These are phyloP conservation scores for Esteya vermicola DNA, from an alignment of 2,329 filamentous ascomycete species.

Conservation along the genomic window DNA sequence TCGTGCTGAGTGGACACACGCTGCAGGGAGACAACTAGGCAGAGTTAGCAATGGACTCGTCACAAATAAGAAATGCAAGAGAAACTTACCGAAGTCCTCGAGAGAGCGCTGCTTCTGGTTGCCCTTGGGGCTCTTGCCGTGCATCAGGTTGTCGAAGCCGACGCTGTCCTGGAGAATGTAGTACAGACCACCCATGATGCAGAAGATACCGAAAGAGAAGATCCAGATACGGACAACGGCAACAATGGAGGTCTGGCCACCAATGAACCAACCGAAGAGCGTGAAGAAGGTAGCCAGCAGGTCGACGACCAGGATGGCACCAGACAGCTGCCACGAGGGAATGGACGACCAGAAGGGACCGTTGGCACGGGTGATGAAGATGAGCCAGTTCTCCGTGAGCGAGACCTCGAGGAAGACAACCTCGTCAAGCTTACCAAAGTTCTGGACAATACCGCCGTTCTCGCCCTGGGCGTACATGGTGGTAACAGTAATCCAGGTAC, in stretches of 20 bases:
- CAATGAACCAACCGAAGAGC: conserved; percentile 71
- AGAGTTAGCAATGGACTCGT: conserved; percentile 6
- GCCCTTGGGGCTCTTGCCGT: conserved; percentile 73
- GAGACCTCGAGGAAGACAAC: conserved; percentile 84
- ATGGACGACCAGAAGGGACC: conserved; percentile 85
- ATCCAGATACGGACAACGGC: conserved; percentile 82
- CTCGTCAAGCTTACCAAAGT: conserved; percentile 68
- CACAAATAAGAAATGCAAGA: neutral
- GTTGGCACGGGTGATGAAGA: conserved; percentile 90
- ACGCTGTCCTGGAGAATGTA: conserved; percentile 70
- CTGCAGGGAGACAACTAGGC: conserved; percentile 73
- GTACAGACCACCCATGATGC: conserved; percentile 54
- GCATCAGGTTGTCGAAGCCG: conserved; percentile 85
- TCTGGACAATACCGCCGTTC: conserved; percentile 76
- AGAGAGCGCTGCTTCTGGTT: conserved; percentile 71
- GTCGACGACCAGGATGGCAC: conserved; percentile 70
- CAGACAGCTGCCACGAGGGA: conserved; percentile 71
- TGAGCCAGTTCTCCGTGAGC: conserved; percentile 88
- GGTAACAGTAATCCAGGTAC: conserved; percentile 80
- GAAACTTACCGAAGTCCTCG: conserved; percentile 72
- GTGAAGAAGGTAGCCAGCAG: conserved; percentile 75
- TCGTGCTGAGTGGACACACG: conserved; percentile 86
- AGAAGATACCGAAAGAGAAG: conserved; percentile 83
- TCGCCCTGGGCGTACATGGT: conserved; percentile 61
- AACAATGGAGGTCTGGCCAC: conserved; percentile 54